Evolutionary conservation across 129 eudicot species (phyloP).

Genomic region (Calendula officinalis): DNA sequence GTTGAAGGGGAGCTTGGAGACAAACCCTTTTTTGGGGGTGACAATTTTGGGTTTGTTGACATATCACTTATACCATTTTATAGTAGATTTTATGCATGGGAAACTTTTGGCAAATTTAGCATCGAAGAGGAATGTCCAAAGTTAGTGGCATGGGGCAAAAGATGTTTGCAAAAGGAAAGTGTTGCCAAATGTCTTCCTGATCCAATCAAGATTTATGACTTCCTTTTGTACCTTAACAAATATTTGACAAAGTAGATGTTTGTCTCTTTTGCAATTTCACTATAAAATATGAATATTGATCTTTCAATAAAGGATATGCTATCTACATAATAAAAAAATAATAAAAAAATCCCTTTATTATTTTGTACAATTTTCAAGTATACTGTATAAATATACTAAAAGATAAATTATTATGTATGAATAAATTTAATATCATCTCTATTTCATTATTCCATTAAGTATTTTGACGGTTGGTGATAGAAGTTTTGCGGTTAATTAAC

Average conservation of each 20-base stretch:
- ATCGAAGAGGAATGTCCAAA: constrained; percentile 39
- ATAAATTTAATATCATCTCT: no score
- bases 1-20: constrained; percentile 37
- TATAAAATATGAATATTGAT: no score
- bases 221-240: constrained; percentile 21
- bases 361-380: no score
- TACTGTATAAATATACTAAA: no score
- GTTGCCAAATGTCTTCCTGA: constrained; percentile 35
- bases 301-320: no score
- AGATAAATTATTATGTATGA: no score
- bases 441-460: no score
- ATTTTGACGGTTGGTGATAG: no score
- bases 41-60: constrained; percentile 36
- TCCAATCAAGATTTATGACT: constrained; percentile 31
- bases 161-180: constrained; percentile 37
- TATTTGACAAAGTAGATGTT: constrained; percentile 23
- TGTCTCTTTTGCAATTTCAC: background rate
- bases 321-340: no score
- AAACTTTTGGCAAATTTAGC: constrained; percentile 37
- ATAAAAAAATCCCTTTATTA: no score
- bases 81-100: constrained; percentile 36
- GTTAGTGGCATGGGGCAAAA: constrained; percentile 38
- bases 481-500: no score
- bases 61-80: constrained; percentile 37
- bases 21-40: constrained; percentile 41